Evolutionary conservation across 164 flowering plant genomes (phyloP), one percentile per base, ranked within the genome.

Genomic region (Liriodendron chinense): DNA sequence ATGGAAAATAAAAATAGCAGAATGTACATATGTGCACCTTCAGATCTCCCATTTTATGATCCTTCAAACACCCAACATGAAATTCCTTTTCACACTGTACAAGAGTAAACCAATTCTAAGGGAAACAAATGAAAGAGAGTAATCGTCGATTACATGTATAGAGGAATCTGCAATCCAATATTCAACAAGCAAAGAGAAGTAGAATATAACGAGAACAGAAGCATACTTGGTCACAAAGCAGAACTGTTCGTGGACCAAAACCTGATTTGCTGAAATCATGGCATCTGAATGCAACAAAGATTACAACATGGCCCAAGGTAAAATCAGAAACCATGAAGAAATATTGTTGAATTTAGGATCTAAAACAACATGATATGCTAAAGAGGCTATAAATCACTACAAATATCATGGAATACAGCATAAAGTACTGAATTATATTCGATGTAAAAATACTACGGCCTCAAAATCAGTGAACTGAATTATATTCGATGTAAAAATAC

Each of bases 161-260:
- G 59, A 53, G 18, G 3, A 53, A 13, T 16, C 16, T 53, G 59
- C 59, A 53, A 53, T 12, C 12, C 59, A 53, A 16, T 53, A 53
- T 53, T 53, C 18, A 3, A 53, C 18, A 10, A 53, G 59, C 59
- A 53, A 10, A 26, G 9, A 65, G 49, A 47, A 74, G 34, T 2
- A 56, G 9, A 7, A 16, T 47, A 23, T 50, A 3, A 50, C 2
- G 13, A 6, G 28, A 24, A n/a, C 7, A 74, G 21, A 23, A 50
- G 20, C 20, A 21, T 81, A 96, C 99, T 91, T 94, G 99, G 79
- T 96, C 99, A 78, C 99, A 96, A n/a, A 93, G 82, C 20, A 94
- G 86, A 47, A 96, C 96, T 1, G 98, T 91, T 1, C 78, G 85
- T 47, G 89, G 88, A 76, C 90, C 89, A 87, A 96, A 96, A 4